Evolutionary conservation across 176 grass and related monocot genomes (phyloP).

Genomic region (Ensete glaucum): DNA sequence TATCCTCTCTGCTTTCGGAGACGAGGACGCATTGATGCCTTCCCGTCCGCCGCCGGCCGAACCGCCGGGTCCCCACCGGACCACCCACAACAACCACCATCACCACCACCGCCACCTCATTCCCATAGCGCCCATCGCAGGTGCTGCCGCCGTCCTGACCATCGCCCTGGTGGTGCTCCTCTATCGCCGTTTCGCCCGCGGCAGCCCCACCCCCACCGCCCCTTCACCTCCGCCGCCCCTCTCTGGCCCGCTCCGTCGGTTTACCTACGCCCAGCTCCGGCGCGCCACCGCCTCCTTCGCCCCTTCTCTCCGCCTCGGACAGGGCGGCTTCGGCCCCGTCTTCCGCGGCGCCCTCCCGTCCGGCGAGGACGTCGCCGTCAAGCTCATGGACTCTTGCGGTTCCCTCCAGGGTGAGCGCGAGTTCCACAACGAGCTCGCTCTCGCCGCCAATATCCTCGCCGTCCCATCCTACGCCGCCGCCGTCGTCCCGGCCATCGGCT

Average conservation of each 20-base stretch:
- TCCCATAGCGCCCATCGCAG: slow-evolving; percentile 4
- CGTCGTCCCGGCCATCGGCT: slow-evolving; percentile 60
- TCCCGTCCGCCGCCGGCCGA: slow-evolving; percentile 12
- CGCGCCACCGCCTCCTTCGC: slow-evolving; percentile 69
- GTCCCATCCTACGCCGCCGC: slow-evolving; percentile 6
- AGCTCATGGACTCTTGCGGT: slow-evolving; percentile 67
- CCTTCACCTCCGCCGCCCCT: background rate
- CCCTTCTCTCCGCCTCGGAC: slow-evolving; percentile 60
- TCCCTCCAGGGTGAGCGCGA: slow-evolving; percentile 96
- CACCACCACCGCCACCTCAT: background rate
- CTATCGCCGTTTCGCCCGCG: slow-evolving; percentile 31
- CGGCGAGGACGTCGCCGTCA: slow-evolving; percentile 58
- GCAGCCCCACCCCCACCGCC: slow-evolving; percentile 25
- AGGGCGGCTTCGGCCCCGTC: slow-evolving; percentile 85
- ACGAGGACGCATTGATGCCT: background rate
- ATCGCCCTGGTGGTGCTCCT: slow-evolving; percentile 29
- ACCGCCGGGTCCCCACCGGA: background rate
- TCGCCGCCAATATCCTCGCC: slow-evolving; percentile 53
- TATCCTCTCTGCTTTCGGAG: too few species aligned
- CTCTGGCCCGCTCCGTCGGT: slow-evolving; percentile 35
- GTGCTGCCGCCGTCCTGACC: slow-evolving; percentile 8
- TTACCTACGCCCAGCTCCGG: slow-evolving; percentile 68
- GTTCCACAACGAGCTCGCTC: slow-evolving; percentile 89
- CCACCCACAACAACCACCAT: background rate
- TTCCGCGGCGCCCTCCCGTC: slow-evolving; percentile 68